Base-by-base conservation (phyloP, 164 flowering plant genomes). In the Magnolia changhungtana region DNA sequence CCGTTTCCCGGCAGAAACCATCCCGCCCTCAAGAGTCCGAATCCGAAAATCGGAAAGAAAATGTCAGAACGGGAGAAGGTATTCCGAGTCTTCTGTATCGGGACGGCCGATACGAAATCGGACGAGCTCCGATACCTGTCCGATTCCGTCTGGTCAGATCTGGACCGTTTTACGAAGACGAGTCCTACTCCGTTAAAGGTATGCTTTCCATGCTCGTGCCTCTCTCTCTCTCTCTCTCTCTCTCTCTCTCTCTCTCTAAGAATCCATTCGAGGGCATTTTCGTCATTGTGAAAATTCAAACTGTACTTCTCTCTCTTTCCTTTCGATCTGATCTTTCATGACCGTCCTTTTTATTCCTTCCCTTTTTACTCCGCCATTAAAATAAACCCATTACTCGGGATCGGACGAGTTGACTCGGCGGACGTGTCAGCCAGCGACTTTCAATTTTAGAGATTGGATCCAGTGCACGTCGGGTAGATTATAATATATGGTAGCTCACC, bases 41-140 rank as follows among this genome's bases (percentile, higher is more conserved):
- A 55, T 11, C 61, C 3, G 61, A 55, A 55, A 55, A 55, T 55
- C 61, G 61, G 45, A 37, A 37, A 37, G 45, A 37, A 31, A 61
- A 83, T 80, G 85, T 80, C 75, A 19, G 69, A 64, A 67, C 27
- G 19, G 7, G 66, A 67, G 1, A 64, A 77, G 21, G 23, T 74
- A 45, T 72, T 23, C 45, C 88, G 73, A 79, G 87, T 95, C 55
- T 87, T 84, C 87, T 92, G 97, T 73, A 82, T 95, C 24, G 97
- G 90, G 74, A 92, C 98, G 6, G 95, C 88, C 74, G 98, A 95
- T 72, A 89, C 98, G 7, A 92, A 92, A 87, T 82, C 85, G 55
- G 89, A 95, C 10, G 98, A 95, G 85, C 96, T 95, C 75, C 87
- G 66, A 4, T 95, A 89, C 83, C 88, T 95, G 10, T 71, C 96